Conservation (phyloP, 192 early-diverging fungal species). For the Gryganskiella cystojenkinii region DNA sequence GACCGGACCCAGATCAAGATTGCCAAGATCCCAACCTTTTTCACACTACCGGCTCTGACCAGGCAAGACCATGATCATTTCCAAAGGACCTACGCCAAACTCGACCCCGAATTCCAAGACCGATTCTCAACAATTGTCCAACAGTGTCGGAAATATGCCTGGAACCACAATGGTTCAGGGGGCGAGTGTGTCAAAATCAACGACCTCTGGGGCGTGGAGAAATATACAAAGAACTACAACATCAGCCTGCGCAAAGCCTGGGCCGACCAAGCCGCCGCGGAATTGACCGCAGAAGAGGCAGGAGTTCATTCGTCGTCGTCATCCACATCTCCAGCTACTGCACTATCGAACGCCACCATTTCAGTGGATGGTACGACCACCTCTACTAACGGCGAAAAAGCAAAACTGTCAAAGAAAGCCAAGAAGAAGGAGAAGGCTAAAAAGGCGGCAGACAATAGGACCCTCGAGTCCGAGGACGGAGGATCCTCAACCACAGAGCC, state of each 20-base stretch:
- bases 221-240: conserved; percentile 36
- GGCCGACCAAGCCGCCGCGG: conserved; percentile 1
- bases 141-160: conserved; percentile 14
- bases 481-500: background rate
- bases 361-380: no score
- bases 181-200: conserved; percentile 1
- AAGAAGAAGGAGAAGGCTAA: background rate
- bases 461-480: background rate
- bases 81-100: conserved; percentile 15
- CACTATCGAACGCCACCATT: no score
- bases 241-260: background rate
- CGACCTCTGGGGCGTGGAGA: conserved; percentile 11
- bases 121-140: conserved; percentile 17
- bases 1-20: background rate
- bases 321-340: background rate
- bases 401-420: background rate
- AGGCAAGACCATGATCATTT: conserved; percentile 30
- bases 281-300: background rate
- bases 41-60: conserved; percentile 6
- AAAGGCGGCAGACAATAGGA: background rate
- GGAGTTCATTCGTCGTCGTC: background rate
- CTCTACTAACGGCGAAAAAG: no score
- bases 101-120: conserved; percentile 36
- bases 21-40: background rate
- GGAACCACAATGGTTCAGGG: conserved; percentile 19